These are phyloP conservation scores for Eimeria falciformis DNA, from an alignment of 169 alveolate species.

Conservation along the genomic window DNA sequence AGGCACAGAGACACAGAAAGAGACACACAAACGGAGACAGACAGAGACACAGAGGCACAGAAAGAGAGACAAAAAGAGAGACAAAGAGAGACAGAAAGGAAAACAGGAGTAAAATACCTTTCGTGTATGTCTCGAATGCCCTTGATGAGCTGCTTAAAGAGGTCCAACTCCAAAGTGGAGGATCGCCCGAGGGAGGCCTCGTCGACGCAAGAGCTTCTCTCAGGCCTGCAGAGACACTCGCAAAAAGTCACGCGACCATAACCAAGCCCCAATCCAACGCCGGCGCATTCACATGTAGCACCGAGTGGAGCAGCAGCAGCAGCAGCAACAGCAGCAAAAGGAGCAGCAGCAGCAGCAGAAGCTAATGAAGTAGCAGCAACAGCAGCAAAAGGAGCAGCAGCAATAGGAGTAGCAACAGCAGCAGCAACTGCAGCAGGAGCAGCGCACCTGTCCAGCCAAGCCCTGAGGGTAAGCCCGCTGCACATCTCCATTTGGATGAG, in stretches of 20 bases:
- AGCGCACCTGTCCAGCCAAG: conserved; percentile 88
- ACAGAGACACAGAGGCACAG: not conserved
- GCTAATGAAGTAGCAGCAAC: not conserved
- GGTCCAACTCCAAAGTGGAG: conserved; percentile 85
- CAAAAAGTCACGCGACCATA: not conserved
- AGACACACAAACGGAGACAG: not conserved
- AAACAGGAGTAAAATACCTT: conserved; percentile 29
- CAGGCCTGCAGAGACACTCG: not conserved
- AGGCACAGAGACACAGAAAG: not conserved
- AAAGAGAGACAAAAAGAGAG: not conserved
- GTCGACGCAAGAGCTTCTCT: not conserved
- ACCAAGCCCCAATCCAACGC: not conserved
- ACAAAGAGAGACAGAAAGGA: not conserved
- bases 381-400: conserved; percentile 3
- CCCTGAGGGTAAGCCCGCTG: conserved; percentile 90
- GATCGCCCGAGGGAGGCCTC: conserved; percentile 71
- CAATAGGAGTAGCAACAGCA: not conserved
- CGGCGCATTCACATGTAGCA: no score
- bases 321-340: not conserved
- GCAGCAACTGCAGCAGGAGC: not conserved
- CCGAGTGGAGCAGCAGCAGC: not conserved
- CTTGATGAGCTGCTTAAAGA: conserved; percentile 90
- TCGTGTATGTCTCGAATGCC: conserved; percentile 92
- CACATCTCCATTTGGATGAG: conserved; percentile 93
- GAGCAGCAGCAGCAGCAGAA: not conserved